Percentiles rank a stretch among this genome's conserved stretches.
These are phyloP conservation scores for Orobanche coerulescens DNA, from an alignment of 257 asterid species.

Conservation along the genomic window DNA sequence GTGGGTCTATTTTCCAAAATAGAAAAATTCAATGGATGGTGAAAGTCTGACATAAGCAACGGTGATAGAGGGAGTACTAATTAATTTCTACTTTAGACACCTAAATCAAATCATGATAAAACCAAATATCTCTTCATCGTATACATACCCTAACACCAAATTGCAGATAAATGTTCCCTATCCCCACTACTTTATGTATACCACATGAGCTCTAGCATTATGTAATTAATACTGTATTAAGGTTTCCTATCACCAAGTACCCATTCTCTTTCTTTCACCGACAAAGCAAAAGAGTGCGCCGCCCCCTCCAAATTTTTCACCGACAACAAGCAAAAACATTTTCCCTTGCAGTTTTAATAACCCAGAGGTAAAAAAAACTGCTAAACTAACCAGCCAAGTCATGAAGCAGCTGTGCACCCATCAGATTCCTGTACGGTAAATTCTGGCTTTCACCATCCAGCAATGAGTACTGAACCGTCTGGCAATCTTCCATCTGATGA, in stretches of 20 bases:
- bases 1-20: no score
- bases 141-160: slow-evolving; percentile 34
- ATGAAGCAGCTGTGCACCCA: slow-evolving; percentile 90
- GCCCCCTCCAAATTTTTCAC: slow-evolving; percentile 3
- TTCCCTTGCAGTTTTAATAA: not conserved
- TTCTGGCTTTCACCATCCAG: slow-evolving; percentile 69
- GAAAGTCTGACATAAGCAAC: no score
- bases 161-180: slow-evolving; percentile 29
- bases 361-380: not conserved
- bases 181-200: slow-evolving; percentile 29
- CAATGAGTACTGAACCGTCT: slow-evolving; percentile 57
- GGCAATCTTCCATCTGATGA: slow-evolving; percentile 52
- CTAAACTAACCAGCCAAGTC: slow-evolving; percentile 65
- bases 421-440: slow-evolving; percentile 72
- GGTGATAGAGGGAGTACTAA: no score
- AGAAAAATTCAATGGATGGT: no score
- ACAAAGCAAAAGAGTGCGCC: slow-evolving; percentile 21
- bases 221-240: not conserved
- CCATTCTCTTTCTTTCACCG: no score
- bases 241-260: slow-evolving; percentile 19
- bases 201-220: slow-evolving; percentile 11
- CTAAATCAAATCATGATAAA: no score
- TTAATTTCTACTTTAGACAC: no score
- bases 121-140: slow-evolving; percentile 19
- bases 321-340: not conserved